These are phyloP conservation scores for Kockiozyma suomiensis DNA, from an alignment of 805 yeast genomes.

Conservation along the genomic window DNA sequence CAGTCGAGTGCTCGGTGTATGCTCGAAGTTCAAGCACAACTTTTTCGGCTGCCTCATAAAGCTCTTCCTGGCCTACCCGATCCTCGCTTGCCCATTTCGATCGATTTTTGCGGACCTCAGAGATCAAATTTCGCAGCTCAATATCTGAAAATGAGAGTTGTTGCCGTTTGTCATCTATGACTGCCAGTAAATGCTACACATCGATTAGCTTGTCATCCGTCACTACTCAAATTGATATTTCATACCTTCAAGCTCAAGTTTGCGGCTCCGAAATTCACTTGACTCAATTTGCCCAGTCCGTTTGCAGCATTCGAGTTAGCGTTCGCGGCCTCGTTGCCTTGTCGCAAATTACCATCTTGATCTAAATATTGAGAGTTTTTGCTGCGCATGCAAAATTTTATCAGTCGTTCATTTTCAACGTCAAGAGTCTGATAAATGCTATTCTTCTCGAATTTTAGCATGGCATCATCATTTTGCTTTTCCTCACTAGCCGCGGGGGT, in stretches of 20 bases:
- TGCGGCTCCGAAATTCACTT: slow-evolving; percentile 63
- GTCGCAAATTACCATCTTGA: background rate
- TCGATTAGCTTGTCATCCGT: background rate
- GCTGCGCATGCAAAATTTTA: background rate
- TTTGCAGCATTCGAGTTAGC: background rate
- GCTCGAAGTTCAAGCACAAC: slow-evolving; percentile 88
- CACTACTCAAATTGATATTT: background rate
- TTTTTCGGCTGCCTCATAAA: slow-evolving; percentile 96
- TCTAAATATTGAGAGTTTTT: background rate
- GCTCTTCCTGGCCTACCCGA: slow-evolving; percentile 93
- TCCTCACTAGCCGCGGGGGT: slow-evolving; percentile 24
- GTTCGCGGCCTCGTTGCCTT: background rate
- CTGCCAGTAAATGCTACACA: slow-evolving; percentile 61
- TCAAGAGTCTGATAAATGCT: slow-evolving; percentile 29
- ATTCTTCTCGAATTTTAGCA: slow-evolving; percentile 7
- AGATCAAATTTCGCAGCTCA: slow-evolving; percentile 79
- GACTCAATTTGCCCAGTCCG: slow-evolving; percentile 13
- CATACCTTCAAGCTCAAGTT: slow-evolving; percentile 63
- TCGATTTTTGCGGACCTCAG: slow-evolving; percentile 91
- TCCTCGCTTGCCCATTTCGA: slow-evolving; percentile 93
- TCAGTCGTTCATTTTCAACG: slow-evolving; percentile 6
- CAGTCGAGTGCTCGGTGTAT: slow-evolving; percentile 94
- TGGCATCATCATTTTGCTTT: slow-evolving; percentile 14
- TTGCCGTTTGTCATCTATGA: slow-evolving; percentile 80
- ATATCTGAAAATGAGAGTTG: slow-evolving; percentile 69